Percentiles rank a stretch among this genome's conserved stretches.
These are phyloP conservation scores for Pyropia yezoensis DNA, from an alignment of 23 red algal genomes.

Conservation along the genomic window DNA sequence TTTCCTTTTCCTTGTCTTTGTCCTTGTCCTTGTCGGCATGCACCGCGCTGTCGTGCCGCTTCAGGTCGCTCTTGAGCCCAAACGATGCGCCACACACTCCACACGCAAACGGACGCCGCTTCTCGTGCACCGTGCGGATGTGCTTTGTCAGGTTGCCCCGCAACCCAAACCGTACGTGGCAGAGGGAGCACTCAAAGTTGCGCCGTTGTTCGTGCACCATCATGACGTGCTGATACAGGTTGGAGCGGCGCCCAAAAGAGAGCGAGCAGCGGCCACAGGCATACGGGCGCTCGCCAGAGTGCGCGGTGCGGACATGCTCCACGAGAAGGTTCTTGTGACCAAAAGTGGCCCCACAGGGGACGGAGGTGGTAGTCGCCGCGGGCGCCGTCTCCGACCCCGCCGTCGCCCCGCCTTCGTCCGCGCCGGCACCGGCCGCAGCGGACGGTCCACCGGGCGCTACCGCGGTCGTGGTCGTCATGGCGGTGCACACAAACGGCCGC, in stretches of 20 bases:
- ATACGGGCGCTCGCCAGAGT: conserved; percentile 40
- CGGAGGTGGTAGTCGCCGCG: no score
- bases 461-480: no score
- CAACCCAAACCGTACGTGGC: conserved; percentile 43
- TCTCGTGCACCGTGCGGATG: conserved; percentile 53
- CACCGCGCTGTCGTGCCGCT: conserved; percentile 30
- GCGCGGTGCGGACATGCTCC: conserved; percentile 49
- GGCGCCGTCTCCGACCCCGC: no score
- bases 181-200: conserved; percentile 43
- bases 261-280: conserved; percentile 33
- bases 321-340: conserved; percentile 49
- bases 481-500: conserved; percentile 40
- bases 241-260: conserved; percentile 33
- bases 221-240: conserved; percentile 42
- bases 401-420: no score
- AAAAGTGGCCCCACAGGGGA: conserved; percentile 39
- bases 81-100: conserved; percentile 31
- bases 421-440: no score
- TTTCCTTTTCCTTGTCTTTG: no score
- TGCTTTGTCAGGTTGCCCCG: conserved; percentile 36
- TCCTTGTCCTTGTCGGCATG: conserved; percentile 24
- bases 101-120: conserved; percentile 38
- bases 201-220: conserved; percentile 31
- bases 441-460: no score
- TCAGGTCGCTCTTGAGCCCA: conserved; percentile 41